Evolutionary conservation across 2,329 filamentous ascomycete species (phyloP).

Genomic region (Cordyceps fumosorosea): DNA sequence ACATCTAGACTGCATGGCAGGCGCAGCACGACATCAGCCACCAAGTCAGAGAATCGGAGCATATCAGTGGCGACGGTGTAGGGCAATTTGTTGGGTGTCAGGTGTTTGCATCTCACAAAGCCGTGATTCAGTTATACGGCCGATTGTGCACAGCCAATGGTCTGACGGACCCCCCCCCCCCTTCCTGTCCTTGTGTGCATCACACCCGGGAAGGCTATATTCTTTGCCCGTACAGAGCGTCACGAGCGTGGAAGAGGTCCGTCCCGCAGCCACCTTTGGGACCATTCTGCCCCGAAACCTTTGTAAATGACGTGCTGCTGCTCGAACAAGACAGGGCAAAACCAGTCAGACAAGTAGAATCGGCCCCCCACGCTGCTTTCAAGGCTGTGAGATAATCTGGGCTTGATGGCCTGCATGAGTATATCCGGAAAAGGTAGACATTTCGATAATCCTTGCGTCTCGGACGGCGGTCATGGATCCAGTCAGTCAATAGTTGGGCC

Average conservation of each 20-base stretch:
- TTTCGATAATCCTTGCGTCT: neutral
- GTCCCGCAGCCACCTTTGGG: neutral
- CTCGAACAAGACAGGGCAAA: neutral
- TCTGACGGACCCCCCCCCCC: neutral
- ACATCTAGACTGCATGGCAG: neutral
- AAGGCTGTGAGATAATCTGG: neutral
- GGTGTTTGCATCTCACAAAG: slow-evolving; percentile 7
- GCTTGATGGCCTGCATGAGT: neutral
- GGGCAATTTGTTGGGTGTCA: neutral
- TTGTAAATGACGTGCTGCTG: neutral
- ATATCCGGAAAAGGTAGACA: neutral
- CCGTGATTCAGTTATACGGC: slow-evolving; percentile 9
- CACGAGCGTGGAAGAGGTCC: neutral
- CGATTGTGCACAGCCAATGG: slow-evolving; percentile 1
- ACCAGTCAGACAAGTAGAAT: neutral
- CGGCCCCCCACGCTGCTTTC: too few species aligned
- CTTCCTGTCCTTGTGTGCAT: neutral
- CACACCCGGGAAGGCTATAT: neutral
- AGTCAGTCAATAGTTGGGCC: neutral
- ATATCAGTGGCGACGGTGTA: neutral
- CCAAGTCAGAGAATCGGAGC: neutral
- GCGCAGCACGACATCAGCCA: neutral
- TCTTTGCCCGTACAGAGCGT: neutral
- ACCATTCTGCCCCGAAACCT: neutral
- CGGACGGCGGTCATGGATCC: neutral